Conservation (phyloP, 2,329 filamentous ascomycete genomes). For the Aspergillus sp. region DNA sequence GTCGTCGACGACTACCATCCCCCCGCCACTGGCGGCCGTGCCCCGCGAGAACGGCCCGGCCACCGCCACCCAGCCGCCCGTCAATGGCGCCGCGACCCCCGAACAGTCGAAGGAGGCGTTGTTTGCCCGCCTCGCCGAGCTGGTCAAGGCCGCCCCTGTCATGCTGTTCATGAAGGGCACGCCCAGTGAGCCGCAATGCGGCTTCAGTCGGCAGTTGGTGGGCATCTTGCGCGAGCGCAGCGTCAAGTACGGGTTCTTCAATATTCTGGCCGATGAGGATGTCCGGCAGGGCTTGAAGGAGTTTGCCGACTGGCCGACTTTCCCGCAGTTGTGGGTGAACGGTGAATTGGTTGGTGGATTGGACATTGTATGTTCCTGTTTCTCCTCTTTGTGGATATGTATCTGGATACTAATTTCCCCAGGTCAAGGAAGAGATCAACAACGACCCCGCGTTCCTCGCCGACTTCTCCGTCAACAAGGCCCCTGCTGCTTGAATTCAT, state of each 20-base stretch:
- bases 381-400: not conserved
- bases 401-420: conserved; percentile 10
- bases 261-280: conserved; percentile 96
- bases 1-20: conserved; percentile 35
- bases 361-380: conserved; percentile 74
- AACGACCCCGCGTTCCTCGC: conserved; percentile 80
- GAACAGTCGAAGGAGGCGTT: conserved; percentile 77
- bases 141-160: conserved; percentile 92
- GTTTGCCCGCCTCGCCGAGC: conserved; percentile 72
- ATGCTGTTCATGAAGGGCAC: conserved; percentile 99
- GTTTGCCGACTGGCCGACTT: conserved; percentile 98
- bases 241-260: conserved; percentile 98
- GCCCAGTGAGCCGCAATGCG: conserved; percentile 80
- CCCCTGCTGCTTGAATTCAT: conserved; percentile 16
- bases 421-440: conserved; percentile 93
- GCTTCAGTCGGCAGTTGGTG: conserved; percentile 90
- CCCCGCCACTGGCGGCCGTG: conserved; percentile 39
- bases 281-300: conserved; percentile 95
- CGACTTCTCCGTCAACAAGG: conserved; percentile 59
- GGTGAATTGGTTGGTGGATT: conserved; percentile 90
- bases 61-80: conserved; percentile 31
- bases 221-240: conserved; percentile 81
- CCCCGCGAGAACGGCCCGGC: conserved; percentile 35
- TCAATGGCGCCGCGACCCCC: conserved; percentile 27
- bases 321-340: conserved; percentile 88